A percentile compares a stretch with the other conserved stretches of the same genome.
Conservation (phyloP, 331 rosid species). For the Arachis monticola region DNA sequence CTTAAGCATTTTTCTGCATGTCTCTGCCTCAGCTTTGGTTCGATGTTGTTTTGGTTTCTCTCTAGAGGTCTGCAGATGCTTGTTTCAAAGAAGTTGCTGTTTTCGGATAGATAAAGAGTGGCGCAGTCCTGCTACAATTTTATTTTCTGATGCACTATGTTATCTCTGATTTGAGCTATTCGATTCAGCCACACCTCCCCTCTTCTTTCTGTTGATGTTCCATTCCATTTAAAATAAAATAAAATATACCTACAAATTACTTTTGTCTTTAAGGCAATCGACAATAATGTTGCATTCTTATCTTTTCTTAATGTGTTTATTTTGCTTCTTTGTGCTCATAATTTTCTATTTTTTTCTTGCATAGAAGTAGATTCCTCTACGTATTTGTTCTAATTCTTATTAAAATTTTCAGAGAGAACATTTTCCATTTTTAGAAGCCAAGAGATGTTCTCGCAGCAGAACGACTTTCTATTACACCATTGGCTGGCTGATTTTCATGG, state of each 20-base stretch:
- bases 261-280: conserved; percentile 22
- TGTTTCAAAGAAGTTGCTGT: conserved; percentile 9
- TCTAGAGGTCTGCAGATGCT: background rate
- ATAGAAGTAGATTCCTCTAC: conserved; percentile 8
- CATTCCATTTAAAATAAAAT: background rate
- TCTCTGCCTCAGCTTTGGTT: background rate
- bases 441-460: conserved; percentile 90
- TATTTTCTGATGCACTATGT: conserved; percentile 15
- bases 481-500: conserved; percentile 96
- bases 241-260: background rate
- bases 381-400: conserved; percentile 29
- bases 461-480: conserved; percentile 93
- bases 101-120: conserved; percentile 3
- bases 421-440: conserved; percentile 87
- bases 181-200: conserved; percentile 6
- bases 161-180: background rate
- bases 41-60: background rate
- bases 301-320: background rate
- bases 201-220: conserved; percentile 14
- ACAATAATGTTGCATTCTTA: conserved; percentile 4
- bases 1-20: background rate
- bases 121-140: conserved; percentile 5
- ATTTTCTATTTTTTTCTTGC: background rate
- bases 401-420: conserved; percentile 79
- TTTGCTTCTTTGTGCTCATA: background rate